A percentile compares a stretch with the other conserved stretches of the same genome.
phyloP scores from a whole-genome alignment of 345 rosid genomes.

The Trapa incisa region DNA sequence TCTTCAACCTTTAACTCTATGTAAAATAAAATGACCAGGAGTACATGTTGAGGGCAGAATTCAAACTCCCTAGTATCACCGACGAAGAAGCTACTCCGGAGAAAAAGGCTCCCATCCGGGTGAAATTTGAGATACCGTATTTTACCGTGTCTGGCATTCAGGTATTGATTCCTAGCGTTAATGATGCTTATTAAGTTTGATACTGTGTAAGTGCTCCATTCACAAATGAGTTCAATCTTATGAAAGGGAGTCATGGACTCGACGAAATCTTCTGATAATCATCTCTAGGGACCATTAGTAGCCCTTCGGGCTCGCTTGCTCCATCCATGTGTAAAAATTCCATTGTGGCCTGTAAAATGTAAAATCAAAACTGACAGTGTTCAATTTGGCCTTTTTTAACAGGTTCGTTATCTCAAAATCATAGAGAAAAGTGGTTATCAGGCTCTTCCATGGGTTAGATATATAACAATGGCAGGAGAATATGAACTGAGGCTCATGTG shows the following conservation, averaged over 20 bases:
- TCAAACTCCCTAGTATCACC: slow-evolving; percentile 75
- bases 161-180: slow-evolving; percentile 25
- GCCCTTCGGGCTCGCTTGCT: too few relatives aligned
- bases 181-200: neutral
- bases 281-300: too few relatives aligned
- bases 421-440: slow-evolving; percentile 97
- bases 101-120: slow-evolving; percentile 83
- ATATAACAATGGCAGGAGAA: slow-evolving; percentile 98
- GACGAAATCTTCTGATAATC: too few relatives aligned
- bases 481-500: slow-evolving; percentile 78
- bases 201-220: neutral
- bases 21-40: slow-evolving; percentile 31
- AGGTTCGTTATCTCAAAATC: slow-evolving; percentile 98
- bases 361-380: neutral
- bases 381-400: slow-evolving; percentile 5
- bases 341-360: too few relatives aligned
- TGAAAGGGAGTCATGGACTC: neutral
- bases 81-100: slow-evolving; percentile 72
- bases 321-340: too few relatives aligned
- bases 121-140: slow-evolving; percentile 90
- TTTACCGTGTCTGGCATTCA: slow-evolving; percentile 94
- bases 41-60: slow-evolving; percentile 87
- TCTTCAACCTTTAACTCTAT: neutral
- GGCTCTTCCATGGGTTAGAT: slow-evolving; percentile 99
- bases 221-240: neutral